Conservation (phyloP, 2,329 filamentous ascomycete species). For the Diaporthe nobilis region DNA sequence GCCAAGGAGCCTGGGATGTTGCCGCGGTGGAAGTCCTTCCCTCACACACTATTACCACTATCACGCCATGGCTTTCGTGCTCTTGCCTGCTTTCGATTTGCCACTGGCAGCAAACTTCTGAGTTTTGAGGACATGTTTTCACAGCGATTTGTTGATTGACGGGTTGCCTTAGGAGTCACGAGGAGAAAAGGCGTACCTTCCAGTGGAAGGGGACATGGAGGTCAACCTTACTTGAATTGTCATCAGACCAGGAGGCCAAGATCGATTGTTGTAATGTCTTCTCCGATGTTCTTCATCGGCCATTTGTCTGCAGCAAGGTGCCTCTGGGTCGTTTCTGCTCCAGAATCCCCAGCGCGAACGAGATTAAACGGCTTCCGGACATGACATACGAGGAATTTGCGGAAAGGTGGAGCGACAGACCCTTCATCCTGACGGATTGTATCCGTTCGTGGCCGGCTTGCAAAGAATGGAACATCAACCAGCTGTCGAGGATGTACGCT, state of each 20-base stretch:
- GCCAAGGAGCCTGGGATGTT: not conserved
- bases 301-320: slow-evolving; percentile 89
- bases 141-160: slow-evolving; percentile 33
- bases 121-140: not conserved
- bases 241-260: slow-evolving; percentile 62
- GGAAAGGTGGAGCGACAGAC: slow-evolving; percentile 80
- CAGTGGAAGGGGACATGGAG: slow-evolving; percentile 89
- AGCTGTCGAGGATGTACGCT: slow-evolving; percentile 74
- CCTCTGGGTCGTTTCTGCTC: slow-evolving; percentile 75
- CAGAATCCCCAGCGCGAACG: slow-evolving; percentile 80
- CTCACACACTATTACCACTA: not conserved
- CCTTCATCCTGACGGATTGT: slow-evolving; percentile 88
- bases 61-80: not conserved
- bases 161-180: slow-evolving; percentile 49
- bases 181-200: slow-evolving; percentile 57
- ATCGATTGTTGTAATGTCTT: slow-evolving; percentile 85
- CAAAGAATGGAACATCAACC: slow-evolving; percentile 79
- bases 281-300: slow-evolving; percentile 90
- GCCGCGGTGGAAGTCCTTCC: not conserved
- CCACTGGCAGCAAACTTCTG: not conserved
- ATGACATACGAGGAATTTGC: slow-evolving; percentile 82
- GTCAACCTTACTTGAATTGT: slow-evolving; percentile 78
- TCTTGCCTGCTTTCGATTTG: not conserved
- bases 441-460: slow-evolving; percentile 87
- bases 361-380: slow-evolving; percentile 78